These are phyloP conservation scores for Nannizziopsis barbatae DNA, from an alignment of 2,329 filamentous ascomycete genomes.

Conservation along the genomic window DNA sequence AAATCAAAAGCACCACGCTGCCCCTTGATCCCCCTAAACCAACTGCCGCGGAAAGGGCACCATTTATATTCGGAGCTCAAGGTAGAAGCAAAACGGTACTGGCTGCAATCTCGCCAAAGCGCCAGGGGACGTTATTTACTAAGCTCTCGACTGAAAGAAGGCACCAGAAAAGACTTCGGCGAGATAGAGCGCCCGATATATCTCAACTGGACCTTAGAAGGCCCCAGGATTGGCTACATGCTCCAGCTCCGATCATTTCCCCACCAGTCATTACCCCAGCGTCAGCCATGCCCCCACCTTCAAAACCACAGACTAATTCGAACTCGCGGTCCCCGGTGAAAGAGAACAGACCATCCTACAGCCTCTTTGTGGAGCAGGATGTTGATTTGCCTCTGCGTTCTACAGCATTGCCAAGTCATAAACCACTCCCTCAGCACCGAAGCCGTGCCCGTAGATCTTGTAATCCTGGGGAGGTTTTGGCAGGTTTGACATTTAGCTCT, in stretches of 20 bases:
- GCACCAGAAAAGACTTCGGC: constrained; percentile 24
- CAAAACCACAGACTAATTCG: too few species aligned
- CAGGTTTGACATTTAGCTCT: constrained; percentile 24
- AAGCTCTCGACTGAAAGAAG: constrained; percentile 22
- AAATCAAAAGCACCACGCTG: not conserved
- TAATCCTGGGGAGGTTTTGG: constrained; percentile 23
- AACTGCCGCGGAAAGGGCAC: not conserved
- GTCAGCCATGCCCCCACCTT: not conserved
- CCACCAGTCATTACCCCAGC: not conserved
- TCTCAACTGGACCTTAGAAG: constrained; percentile 27
- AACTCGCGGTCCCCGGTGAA: not conserved
- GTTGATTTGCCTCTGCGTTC: not conserved
- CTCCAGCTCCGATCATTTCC: not conserved
- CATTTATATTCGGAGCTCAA: not conserved
- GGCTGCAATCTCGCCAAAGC: not conserved
- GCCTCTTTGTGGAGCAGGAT: constrained; percentile 19
- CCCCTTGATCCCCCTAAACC: not conserved
- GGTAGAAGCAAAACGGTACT: not conserved
- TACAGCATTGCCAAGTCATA: not conserved
- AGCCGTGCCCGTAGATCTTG: constrained; percentile 1
- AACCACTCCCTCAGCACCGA: not conserved
- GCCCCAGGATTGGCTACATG: constrained; percentile 24
- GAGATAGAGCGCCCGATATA: constrained; percentile 29
- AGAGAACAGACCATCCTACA: not conserved
- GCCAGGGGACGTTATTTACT: constrained; percentile 11